Evolutionary conservation across 805 yeast species (phyloP).

Genomic region (Cyberlindnera lachancei): DNA sequence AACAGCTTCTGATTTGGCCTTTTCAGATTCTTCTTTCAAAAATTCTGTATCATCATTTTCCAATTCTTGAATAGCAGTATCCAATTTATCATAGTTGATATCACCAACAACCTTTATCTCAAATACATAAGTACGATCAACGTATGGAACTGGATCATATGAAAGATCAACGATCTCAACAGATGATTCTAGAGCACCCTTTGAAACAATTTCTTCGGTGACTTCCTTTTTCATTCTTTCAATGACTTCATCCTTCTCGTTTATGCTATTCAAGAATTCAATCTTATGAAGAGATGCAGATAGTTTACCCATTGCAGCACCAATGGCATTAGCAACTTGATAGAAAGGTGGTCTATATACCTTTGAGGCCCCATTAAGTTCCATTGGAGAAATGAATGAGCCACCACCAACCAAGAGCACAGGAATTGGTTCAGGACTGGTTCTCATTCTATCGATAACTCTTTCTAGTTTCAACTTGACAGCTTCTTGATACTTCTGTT

Average conservation of each 20-base stretch:
- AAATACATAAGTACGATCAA: conserved; percentile 25
- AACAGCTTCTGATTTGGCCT: not conserved
- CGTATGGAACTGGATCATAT: conserved; percentile 27
- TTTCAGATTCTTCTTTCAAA: not conserved
- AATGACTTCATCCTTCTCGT: not conserved
- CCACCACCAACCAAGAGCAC: conserved; percentile 46
- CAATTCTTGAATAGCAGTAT: too few relatives aligned
- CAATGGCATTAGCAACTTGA: conserved; percentile 45
- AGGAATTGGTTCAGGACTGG: conserved; percentile 34
- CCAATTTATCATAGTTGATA: conserved; percentile 30
- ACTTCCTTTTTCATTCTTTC: conserved; percentile 21
- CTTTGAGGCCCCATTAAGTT: conserved; percentile 34
- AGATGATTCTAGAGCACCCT: conserved; percentile 22
- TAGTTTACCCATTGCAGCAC: conserved; percentile 43
- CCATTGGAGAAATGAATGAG: conserved; percentile 35
- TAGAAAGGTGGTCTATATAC: conserved; percentile 36
- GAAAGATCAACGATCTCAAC: conserved; percentile 22
- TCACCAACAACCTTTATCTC: conserved; percentile 36
- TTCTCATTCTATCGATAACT: conserved; percentile 37
- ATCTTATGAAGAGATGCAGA: conserved; percentile 21
- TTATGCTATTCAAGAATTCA: conserved; percentile 4
- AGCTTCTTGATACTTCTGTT: not conserved
- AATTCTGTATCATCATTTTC: too few relatives aligned
- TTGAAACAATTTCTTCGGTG: conserved; percentile 13
- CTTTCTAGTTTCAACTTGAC: conserved; percentile 18